Evolutionary conservation across 257 asterid genomes (phyloP), one percentile per base, ranked within the genome.

Genomic region (Solanum paucissectum): DNA sequence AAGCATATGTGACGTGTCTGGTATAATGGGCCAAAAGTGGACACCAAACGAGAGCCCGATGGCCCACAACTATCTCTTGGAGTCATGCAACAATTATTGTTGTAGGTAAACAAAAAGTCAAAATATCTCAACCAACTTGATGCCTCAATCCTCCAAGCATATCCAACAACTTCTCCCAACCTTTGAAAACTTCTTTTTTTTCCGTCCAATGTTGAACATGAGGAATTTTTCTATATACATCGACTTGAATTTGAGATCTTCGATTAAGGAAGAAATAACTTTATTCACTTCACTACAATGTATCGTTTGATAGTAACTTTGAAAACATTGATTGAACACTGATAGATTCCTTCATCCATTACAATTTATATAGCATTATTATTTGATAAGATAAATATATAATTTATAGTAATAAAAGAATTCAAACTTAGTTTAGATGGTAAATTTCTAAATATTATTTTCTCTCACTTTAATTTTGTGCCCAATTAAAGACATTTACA

Each of bases 271-370:
- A 49, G 20, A 0, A 49, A 49, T 0, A 46, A 46, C 0, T 46
- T 4, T 7, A 13, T 13, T 13, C 6, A 46, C 18, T 13, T 46
- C 3, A 46, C 20, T 2, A 0, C 0, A 2, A 1, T 0, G 3
- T 49, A 49, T 49, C 8, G 0, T 49, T 49, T 49, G 23, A 0
- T 49, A 2, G 21, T 49, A 5, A 79, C 27, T 44, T 79, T 79
- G 64, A 79, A 33, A 18, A 71, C 2, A 33, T 14, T 71, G 42
- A 71, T 71, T 71, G 42, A 7, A 32, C 13, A 2, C 34, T 12
- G 27, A 11, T 68, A 4, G 3, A 13, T 12, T 68, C 9, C 9
- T 27, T 6, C 0, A 21, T 29, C 74, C 4, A 0, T 64, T 27
- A 3, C 21, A 27, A 68, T 13, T 12, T 68, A 7, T 58, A 2